Conservation (phyloP, 2,329 filamentous ascomycete species). For the Pezicula radicicola region DNA sequence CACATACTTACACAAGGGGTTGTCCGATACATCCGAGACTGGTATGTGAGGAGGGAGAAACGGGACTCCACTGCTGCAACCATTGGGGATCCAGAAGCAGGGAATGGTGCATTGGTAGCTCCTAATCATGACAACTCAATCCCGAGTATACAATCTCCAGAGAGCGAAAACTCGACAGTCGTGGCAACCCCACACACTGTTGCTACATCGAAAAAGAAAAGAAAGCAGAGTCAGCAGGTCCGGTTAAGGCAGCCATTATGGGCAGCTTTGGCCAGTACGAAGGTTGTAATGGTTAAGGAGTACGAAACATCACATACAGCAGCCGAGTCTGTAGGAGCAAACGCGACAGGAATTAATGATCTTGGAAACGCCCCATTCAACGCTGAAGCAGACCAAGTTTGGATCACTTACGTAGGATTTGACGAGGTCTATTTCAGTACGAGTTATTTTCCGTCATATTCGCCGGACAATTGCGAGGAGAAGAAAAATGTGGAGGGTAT, state of each 20-base stretch:
- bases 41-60: conserved; percentile 61
- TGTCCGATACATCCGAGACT: conserved; percentile 67
- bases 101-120: conserved; percentile 43
- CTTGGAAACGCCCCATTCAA: conserved; percentile 73
- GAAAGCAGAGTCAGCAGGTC: conserved; percentile 88
- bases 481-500: conserved; percentile 41
- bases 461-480: conserved; percentile 30
- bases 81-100: conserved; percentile 61
- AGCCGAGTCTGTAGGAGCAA: conserved; percentile 69
- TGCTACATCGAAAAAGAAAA: conserved; percentile 72
- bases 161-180: conserved; percentile 21
- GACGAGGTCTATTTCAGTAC: conserved; percentile 77
- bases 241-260: conserved; percentile 88
- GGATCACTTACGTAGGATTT: conserved; percentile 76
- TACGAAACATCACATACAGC: conserved; percentile 78
- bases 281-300: conserved; percentile 93
- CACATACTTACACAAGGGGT: conserved; percentile 74
- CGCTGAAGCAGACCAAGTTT: conserved; percentile 68
- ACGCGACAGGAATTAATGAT: conserved; percentile 74
- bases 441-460: conserved; percentile 55
- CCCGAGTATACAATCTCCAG: conserved; percentile 15
- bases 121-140: conserved; percentile 43
- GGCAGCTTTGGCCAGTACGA: conserved; percentile 92
- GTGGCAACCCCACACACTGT: conserved; percentile 28
- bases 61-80: conserved; percentile 46